Percentiles rank a stretch among this genome's conserved stretches.
Evolutionary conservation across 2,329 filamentous ascomycete species (phyloP).

Genomic region (Neonectria sp.): DNA sequence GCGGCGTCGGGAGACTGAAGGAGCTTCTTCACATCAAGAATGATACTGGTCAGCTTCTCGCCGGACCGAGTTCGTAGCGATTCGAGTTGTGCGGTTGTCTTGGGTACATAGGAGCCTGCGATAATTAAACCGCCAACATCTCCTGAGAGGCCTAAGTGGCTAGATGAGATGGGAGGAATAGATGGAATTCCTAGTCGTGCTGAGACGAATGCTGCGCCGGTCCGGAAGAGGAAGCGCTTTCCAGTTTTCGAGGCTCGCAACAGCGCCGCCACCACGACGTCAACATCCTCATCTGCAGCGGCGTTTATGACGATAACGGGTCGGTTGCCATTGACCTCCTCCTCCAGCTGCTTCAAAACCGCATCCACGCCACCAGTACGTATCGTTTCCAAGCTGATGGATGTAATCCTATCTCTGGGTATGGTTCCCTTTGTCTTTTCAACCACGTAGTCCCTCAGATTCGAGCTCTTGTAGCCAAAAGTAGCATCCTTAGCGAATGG

Average conservation of each 20-base stretch:
- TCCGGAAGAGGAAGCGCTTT: constrained; percentile 56
- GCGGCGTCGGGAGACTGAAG: constrained; percentile 55
- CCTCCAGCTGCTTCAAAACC: constrained; percentile 58
- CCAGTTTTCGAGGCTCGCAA: constrained; percentile 53
- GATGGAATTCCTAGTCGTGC: constrained; percentile 66
- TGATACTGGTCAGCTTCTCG: constrained; percentile 59
- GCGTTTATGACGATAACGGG: constrained; percentile 67
- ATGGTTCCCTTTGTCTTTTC: constrained; percentile 67
- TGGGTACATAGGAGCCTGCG: constrained; percentile 71
- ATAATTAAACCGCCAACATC: constrained; percentile 66
- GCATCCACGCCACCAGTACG: constrained; percentile 59
- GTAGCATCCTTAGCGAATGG: constrained; percentile 71
- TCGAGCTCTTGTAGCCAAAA: constrained; percentile 70
- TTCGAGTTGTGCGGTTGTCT: constrained; percentile 70
- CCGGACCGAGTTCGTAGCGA: constrained; percentile 57
- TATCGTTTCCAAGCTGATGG: constrained; percentile 64
- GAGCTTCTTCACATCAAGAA: constrained; percentile 64
- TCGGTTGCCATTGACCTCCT: constrained; percentile 44
- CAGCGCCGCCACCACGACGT: constrained; percentile 67
- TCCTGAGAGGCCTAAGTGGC: constrained; percentile 56
- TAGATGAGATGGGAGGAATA: constrained; percentile 65
- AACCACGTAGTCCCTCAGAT: constrained; percentile 61
- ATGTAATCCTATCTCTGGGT: constrained; percentile 54
- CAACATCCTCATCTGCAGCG: constrained; percentile 68
- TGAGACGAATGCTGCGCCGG: constrained; percentile 60